Conservation (phyloP, 139 green algal genomes). For the Micromonas commoda region DNA sequence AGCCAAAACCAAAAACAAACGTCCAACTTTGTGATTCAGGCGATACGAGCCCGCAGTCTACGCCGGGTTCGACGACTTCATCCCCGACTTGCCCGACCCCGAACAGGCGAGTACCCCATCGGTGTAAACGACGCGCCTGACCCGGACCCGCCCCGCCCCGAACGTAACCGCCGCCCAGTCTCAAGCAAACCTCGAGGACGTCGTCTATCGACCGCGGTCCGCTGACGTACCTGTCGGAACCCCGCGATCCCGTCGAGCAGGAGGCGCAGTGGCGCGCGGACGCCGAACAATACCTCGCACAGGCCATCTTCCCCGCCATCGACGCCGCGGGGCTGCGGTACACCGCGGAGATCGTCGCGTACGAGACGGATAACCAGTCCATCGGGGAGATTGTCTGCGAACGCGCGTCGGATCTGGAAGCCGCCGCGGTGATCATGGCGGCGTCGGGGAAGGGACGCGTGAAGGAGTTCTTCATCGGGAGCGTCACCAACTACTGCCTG, state of each 20-base stretch:
- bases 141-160: too few species aligned
- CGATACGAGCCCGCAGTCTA: neutral
- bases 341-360: slow-evolving; percentile 6
- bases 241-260: too few species aligned
- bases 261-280: slow-evolving; percentile 7
- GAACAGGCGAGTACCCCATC: neutral
- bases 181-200: too few species aligned
- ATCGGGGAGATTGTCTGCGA: slow-evolving; percentile 18
- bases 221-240: too few species aligned
- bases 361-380: neutral
- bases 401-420: neutral
- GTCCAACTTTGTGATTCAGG: too few species aligned
- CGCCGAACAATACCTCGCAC: neutral
- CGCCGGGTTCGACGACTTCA: neutral
- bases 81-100: neutral
- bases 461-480: slow-evolving; percentile 16
- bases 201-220: too few species aligned
- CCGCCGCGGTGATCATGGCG: neutral
- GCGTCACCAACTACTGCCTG: slow-evolving; percentile 4
- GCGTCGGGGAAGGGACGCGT: neutral
- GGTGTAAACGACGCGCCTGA: too few species aligned
- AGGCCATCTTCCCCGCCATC: neutral
- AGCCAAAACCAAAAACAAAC: too few species aligned
- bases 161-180: too few species aligned
- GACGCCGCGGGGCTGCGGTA: neutral